Conservation (phyloP, 2,329 filamentous ascomycete genomes). For the Calonectria montana region DNA sequence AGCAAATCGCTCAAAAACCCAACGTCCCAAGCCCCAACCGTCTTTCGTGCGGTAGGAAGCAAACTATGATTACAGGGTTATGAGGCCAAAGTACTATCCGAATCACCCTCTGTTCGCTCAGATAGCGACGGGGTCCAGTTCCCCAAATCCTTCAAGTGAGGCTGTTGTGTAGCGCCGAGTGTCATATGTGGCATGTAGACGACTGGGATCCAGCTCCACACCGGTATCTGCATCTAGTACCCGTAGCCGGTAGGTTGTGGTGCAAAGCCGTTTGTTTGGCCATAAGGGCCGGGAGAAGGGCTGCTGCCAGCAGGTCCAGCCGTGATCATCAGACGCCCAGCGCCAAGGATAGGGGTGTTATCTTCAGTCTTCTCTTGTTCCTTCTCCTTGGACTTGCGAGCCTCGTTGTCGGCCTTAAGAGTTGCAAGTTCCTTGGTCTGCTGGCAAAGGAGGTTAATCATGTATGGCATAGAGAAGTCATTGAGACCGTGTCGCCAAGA, state of each 20-base stretch:
- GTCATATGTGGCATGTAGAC: conserved; percentile 21
- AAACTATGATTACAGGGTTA: conserved; percentile 45
- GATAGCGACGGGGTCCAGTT: conserved; percentile 8
- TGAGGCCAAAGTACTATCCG: conserved; percentile 39
- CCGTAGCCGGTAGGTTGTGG: conserved; percentile 88
- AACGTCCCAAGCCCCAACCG: conserved; percentile 30
- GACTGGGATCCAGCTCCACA: conserved; percentile 40
- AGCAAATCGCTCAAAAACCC: conserved; percentile 37
- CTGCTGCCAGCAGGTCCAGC: conserved; percentile 75
- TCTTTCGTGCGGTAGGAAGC: conserved; percentile 33
- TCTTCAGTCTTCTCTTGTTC: conserved; percentile 87
- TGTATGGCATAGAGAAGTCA: conserved; percentile 99
- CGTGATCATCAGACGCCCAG: conserved; percentile 92
- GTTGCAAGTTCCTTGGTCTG: conserved; percentile 86
- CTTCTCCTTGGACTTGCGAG: conserved; percentile 82
- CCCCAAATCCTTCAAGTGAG: conserved; percentile 18
- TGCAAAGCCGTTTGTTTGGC: conserved; percentile 87
- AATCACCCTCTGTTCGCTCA: conserved; percentile 28
- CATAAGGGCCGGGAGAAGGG: conserved; percentile 74
- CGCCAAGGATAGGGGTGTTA: conserved; percentile 91
- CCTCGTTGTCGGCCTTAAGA: conserved; percentile 96
- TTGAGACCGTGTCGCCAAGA: conserved; percentile 95
- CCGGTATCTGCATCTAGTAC: conserved; percentile 58
- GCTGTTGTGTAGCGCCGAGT: conserved; percentile 17
- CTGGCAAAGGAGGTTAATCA: conserved; percentile 97